Conservation (phyloP, 176 grass and related monocot species). For the Eleusine coracana region DNA sequence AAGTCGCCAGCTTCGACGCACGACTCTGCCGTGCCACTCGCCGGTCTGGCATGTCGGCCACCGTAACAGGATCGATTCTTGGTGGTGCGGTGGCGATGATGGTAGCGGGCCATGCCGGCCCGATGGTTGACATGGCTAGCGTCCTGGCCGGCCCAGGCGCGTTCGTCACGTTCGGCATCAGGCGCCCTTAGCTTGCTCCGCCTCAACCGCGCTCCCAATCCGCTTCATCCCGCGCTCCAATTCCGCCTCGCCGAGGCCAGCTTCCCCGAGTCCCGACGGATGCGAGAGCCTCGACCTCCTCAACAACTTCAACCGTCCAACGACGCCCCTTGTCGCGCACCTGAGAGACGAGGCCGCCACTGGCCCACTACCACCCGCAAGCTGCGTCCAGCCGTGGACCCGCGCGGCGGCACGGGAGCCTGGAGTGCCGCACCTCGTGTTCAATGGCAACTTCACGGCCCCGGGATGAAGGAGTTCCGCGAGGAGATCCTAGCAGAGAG, state of each 20-base stretch:
- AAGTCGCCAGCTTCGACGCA: background rate
- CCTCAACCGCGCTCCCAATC: conserved; percentile 24
- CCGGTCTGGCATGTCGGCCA: background rate
- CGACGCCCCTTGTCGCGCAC: conserved; percentile 37
- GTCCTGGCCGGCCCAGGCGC: conserved; percentile 14
- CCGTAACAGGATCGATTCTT: no score
- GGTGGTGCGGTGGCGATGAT: conserved; percentile 30
- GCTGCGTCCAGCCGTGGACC: conserved; percentile 50
- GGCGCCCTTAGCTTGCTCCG: conserved; percentile 33
- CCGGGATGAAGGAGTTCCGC: background rate
- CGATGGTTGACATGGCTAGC: conserved; percentile 39
- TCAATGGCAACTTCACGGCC: conserved; percentile 47
- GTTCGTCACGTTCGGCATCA: conserved; percentile 40
- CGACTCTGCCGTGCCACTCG: background rate
- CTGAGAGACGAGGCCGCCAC: conserved; percentile 24
- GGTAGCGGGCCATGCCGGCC: conserved; percentile 40
- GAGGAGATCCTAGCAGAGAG: conserved; percentile 21
- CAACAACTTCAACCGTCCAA: conserved; percentile 21
- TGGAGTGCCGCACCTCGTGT: conserved; percentile 37
- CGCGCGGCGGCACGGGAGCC: conserved; percentile 35
- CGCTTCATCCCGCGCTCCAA: conserved; percentile 29
- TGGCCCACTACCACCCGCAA: background rate
- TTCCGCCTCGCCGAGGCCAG: conserved; percentile 39
- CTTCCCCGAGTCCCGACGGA: conserved; percentile 46
- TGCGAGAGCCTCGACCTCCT: conserved; percentile 28